Base-by-base conservation (phyloP, 768 basidiomycete genomes). In the Bullera alba region DNA sequence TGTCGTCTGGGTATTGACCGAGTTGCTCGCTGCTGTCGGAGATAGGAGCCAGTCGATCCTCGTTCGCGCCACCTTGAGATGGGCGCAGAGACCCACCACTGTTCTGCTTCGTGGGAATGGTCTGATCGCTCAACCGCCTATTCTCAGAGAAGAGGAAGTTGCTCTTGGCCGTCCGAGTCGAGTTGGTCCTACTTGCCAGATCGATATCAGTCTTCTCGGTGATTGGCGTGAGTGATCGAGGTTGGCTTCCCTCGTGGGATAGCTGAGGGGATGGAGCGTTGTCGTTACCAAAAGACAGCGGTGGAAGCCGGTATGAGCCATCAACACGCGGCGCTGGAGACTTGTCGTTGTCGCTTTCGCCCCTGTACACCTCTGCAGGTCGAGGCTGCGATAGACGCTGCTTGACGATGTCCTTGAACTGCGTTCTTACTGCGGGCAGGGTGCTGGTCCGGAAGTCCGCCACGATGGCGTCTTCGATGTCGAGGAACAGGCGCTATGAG, bases 401-500 rank as follows among this genome's bases (percentile, higher is more conserved):
- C 30, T 50, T 46, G 12, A 48, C 51, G 28, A 61, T 38, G 5
- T 8, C 19, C n/a, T 21, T 32, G 45, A 61, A 67, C 23, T 48
- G 51, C 1, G 46, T 19, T 19, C 66, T 53, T 37, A 67, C 51
- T 17, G 39, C 42, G 10, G 62, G 46, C 4, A 67, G 60, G 37
- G 57, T 56, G 15, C 50, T 50, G 16, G 48, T 48, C 0, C 65
- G 60, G 51, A 62, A 67, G 30, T 67, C 63, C 5, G 60, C 36
- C 19, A 28, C 8, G 69, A 90, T 83, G 10, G 85, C 88, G 15
- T 80, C 72, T 57, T 89, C 88, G 46, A 89, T 82, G 50, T 90
- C 86, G 48, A 95, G 77, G 77, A 96, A 95, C 19, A 95, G 79
- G 46, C 81, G 78, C 87, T 92, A 51, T n/a, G 7, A 58, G 22